Conservation (phyloP, 2,329 filamentous ascomycete species). For the Biscogniauxia sp. region DNA sequence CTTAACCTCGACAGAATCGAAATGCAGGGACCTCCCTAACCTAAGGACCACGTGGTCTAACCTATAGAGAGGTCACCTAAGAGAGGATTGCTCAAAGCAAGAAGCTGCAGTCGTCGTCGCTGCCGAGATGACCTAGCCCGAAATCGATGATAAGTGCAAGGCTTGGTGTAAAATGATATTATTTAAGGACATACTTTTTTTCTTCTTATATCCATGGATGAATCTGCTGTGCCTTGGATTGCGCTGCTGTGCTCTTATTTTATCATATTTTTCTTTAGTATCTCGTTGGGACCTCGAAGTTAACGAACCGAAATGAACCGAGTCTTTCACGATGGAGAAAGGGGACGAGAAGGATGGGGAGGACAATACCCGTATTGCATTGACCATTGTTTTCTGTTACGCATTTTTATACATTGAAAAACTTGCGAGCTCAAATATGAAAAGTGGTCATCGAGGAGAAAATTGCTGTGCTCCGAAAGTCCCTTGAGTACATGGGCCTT, state of each 20-base stretch:
- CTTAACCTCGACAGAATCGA: neutral
- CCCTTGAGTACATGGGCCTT: neutral
- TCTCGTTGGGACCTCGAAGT: neutral
- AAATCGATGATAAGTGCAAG: neutral
- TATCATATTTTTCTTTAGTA: neutral
- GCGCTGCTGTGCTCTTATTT: neutral
- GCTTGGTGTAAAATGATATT: neutral
- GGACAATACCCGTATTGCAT: neutral
- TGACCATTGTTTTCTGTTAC: neutral
- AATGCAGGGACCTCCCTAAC: neutral
- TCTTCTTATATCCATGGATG: neutral
- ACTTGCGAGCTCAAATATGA: neutral
- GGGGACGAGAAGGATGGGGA: neutral
- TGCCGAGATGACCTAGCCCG: neutral
- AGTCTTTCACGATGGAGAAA: neutral
- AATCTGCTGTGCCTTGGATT: neutral
- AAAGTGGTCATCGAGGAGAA: neutral
- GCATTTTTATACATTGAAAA: neutral
- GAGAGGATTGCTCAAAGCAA: neutral
- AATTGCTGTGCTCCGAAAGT: neutral
- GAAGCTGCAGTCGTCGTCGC: neutral
- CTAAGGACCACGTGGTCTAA: neutral
- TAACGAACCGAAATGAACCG: neutral
- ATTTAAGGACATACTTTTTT: neutral
- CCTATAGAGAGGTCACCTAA: neutral